Evolutionary conservation across 1,284 basidiomycete genomes (phyloP).

Genomic region (Polyporus tsugae): DNA sequence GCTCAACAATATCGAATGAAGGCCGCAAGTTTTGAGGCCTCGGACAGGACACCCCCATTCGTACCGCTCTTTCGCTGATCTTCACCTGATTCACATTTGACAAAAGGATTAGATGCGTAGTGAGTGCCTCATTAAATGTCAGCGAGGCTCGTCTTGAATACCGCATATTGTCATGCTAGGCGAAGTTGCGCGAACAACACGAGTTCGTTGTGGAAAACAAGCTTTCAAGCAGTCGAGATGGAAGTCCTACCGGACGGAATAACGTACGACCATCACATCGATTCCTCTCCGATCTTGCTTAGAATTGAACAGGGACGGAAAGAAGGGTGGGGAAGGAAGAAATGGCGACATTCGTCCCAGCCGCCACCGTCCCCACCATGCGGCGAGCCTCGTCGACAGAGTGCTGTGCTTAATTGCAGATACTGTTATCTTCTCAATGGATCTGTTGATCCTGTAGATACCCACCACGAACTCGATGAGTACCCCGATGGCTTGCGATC

Average conservation of each 20-base stretch:
- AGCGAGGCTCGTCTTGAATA: not conserved
- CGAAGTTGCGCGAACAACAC: too few species aligned
- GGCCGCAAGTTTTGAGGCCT: too few species aligned
- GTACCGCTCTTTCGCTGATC: too few species aligned
- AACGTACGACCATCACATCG: not conserved
- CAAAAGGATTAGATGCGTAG: not conserved
- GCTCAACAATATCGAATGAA: too few species aligned
- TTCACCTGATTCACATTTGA: too few species aligned
- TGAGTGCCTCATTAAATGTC: not conserved
- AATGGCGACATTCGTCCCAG: not conserved
- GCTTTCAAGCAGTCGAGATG: too few species aligned
- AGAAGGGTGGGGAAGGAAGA: not conserved
- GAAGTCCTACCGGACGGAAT: not conserved
- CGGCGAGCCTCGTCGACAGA: not conserved
- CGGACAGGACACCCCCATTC: too few species aligned
- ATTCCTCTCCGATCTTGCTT: not conserved
- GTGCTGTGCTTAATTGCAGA: not conserved
- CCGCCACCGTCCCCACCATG: not conserved
- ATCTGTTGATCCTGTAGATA: too few species aligned
- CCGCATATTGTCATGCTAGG: not conserved
- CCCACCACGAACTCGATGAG: not conserved
- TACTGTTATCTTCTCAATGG: not conserved
- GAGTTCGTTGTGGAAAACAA: too few species aligned
- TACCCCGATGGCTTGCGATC: not conserved
- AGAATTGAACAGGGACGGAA: not conserved